Conservation (phyloP, 2,329 filamentous ascomycete genomes). For the Trichophyton rubrum region DNA sequence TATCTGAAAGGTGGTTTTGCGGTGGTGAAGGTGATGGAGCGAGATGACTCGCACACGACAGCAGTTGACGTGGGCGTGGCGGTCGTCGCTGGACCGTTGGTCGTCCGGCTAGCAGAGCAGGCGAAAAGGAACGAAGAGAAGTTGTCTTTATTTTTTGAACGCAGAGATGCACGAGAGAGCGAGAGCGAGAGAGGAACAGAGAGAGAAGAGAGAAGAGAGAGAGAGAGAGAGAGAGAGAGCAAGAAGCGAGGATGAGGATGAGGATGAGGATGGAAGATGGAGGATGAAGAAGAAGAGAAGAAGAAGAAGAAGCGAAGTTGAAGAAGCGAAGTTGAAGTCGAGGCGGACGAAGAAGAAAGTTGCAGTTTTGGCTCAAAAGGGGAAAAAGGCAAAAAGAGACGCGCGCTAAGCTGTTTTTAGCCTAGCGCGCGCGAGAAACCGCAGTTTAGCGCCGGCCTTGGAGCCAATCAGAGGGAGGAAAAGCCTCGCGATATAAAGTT, state of each 20-base stretch:
- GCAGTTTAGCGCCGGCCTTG: not conserved
- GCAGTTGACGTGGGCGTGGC: slow-evolving; percentile 6
- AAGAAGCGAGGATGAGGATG: slow-evolving; percentile 10
- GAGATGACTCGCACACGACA: slow-evolving; percentile 16
- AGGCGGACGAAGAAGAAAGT: slow-evolving; percentile 13
- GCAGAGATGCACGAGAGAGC: slow-evolving; percentile 1
- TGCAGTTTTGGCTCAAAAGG: not conserved
- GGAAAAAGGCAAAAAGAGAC: slow-evolving; percentile 2
- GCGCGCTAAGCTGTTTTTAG: slow-evolving; percentile 2
- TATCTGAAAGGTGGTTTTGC: not conserved
- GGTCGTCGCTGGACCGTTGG: not conserved
- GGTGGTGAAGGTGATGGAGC: not conserved
- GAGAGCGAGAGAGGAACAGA: slow-evolving; percentile 3
- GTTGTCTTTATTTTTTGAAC: not conserved
- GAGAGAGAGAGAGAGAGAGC: slow-evolving; percentile 11
- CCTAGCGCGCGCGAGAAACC: not conserved
- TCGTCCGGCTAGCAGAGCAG: slow-evolving; percentile 3
- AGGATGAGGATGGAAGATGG: slow-evolving; percentile 10
- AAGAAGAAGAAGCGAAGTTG: slow-evolving; percentile 9
- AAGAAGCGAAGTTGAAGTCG: slow-evolving; percentile 7
- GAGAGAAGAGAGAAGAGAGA: slow-evolving; percentile 9
- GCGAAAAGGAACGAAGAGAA: slow-evolving; percentile 5
- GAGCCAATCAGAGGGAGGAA: slow-evolving; percentile 1
- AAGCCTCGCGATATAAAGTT: not conserved
- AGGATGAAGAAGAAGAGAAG: slow-evolving; percentile 15